phyloP scores from a whole-genome alignment of 1,284 basidiomycete species.

The Fomitopsis betulina region DNA sequence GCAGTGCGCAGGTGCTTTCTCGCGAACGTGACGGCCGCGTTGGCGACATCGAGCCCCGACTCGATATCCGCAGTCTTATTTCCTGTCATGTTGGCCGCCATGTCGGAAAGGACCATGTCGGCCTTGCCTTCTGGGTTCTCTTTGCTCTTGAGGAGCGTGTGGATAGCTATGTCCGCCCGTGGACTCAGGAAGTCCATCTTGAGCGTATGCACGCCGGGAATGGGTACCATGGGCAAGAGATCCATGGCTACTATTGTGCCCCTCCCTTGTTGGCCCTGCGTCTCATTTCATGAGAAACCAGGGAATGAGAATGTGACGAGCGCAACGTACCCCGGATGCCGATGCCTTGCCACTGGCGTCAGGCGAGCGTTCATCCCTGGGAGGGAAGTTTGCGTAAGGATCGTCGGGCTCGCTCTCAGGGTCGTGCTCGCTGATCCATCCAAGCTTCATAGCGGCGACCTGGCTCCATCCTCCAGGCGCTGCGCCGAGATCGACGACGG shows the following conservation, averaged over 20 bases:
- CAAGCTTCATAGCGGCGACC: slow-evolving; percentile 60
- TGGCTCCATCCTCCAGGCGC: slow-evolving; percentile 91
- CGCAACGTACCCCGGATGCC: not conserved
- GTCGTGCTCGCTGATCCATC: slow-evolving; percentile 19
- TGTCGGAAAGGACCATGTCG: slow-evolving; percentile 74
- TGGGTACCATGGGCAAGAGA: slow-evolving; percentile 60
- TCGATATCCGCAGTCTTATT: slow-evolving; percentile 56
- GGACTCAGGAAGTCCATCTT: slow-evolving; percentile 74
- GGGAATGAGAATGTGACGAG: not conserved
- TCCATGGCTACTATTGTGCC: slow-evolving; percentile 73
- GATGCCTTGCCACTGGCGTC: not conserved
- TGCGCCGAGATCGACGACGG: slow-evolving; percentile 80
- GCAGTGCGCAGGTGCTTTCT: slow-evolving; percentile 45
- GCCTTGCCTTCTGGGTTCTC: slow-evolving; percentile 39
- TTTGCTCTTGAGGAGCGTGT: slow-evolving; percentile 34
- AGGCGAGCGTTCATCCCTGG: not conserved
- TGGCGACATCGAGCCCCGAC: slow-evolving; percentile 57
- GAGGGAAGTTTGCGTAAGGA: slow-evolving; percentile 1
- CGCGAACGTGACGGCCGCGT: slow-evolving; percentile 60
- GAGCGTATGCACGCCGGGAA: slow-evolving; percentile 64
- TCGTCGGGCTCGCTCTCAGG: not conserved
- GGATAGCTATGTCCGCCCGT: slow-evolving; percentile 45
- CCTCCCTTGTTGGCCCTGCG: slow-evolving; percentile 24
- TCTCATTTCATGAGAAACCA: not conserved
- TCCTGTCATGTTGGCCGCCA: slow-evolving; percentile 71